Percentiles rank a stretch among this genome's conserved stretches.
phyloP scores from a whole-genome alignment of 306 rosid genomes.

The Gillenia trifoliata region DNA sequence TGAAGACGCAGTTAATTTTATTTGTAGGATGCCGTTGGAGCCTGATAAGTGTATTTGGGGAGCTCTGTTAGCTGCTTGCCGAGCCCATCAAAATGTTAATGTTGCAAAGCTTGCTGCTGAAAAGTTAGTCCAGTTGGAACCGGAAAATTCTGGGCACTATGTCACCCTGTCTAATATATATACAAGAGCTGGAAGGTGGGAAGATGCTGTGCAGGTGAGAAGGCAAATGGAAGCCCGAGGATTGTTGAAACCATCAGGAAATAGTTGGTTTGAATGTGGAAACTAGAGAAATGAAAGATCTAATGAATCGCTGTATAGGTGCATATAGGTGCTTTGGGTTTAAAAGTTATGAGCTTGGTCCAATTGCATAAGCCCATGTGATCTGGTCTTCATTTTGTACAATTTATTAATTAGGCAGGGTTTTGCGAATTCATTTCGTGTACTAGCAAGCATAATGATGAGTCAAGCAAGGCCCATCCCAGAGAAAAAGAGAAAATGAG shows the following conservation, averaged over 20 bases:
- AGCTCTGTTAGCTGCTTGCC: conserved; percentile 49
- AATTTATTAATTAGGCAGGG: neutral
- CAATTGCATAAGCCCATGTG: neutral
- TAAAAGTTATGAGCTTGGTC: neutral
- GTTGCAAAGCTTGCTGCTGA: conserved; percentile 41
- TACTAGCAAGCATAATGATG: neutral
- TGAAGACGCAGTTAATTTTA: conserved; percentile 42
- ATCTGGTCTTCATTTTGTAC: neutral
- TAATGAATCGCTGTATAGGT: neutral
- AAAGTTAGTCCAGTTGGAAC: conserved; percentile 38
- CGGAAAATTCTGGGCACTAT: conserved; percentile 32
- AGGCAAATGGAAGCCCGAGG: conserved; percentile 37
- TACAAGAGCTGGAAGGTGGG: conserved; percentile 45
- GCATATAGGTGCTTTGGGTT: neutral
- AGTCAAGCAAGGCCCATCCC: neutral
- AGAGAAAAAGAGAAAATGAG: neutral
- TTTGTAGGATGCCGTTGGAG: conserved; percentile 29
- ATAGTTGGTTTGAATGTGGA: conserved; percentile 33
- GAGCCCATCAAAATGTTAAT: conserved; percentile 37
- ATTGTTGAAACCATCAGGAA: conserved; percentile 41
- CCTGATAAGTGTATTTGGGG: conserved; percentile 48
- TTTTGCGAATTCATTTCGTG: neutral
- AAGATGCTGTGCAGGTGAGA: conserved; percentile 32
- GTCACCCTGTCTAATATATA: conserved; percentile 47
- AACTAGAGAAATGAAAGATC: neutral